Conservation (phyloP, 306 rosid species). For the Clitoria ternatea region DNA sequence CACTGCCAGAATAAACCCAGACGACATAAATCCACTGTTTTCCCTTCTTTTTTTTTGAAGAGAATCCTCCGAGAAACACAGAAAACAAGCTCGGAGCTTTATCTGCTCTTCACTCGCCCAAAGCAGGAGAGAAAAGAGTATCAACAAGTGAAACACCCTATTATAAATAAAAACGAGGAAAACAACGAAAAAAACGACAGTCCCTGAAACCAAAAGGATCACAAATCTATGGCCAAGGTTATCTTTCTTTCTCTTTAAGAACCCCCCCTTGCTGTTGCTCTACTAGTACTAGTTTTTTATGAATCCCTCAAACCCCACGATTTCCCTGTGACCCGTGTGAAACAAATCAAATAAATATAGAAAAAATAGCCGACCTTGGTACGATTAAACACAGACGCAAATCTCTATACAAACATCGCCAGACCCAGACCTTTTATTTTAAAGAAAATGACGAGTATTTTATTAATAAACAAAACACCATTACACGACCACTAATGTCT, state of each 20-base stretch:
- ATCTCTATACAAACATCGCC: conserved; percentile 45
- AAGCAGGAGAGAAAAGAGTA: not conserved
- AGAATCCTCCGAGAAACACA: conserved; percentile 9
- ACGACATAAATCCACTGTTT: conserved; percentile 74
- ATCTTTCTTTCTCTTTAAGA: conserved; percentile 3
- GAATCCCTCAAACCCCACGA: not conserved
- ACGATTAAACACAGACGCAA: conserved; percentile 33
- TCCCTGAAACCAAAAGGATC: conserved; percentile 24
- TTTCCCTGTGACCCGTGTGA: conserved; percentile 1
- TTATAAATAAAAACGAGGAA: not conserved
- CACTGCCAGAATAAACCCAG: conserved; percentile 53
- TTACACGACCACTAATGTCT: not conserved
- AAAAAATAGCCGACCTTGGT: conserved; percentile 14
- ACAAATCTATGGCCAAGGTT: conserved; percentile 50
- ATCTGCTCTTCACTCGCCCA: not conserved
- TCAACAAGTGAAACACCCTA: not conserved
- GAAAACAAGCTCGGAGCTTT: not conserved
- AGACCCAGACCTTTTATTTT: not conserved
- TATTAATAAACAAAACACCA: not conserved
- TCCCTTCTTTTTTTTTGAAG: conserved; percentile 30
- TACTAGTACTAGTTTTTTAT: conserved; percentile 15
- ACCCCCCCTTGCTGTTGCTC: no score
- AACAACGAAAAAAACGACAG: not conserved
- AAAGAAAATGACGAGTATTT: no score
- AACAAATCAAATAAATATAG: conserved; percentile 12